These are phyloP conservation scores for Penicillium sp. DNA, from an alignment of 2,329 filamentous ascomycete genomes.

Conservation along the genomic window DNA sequence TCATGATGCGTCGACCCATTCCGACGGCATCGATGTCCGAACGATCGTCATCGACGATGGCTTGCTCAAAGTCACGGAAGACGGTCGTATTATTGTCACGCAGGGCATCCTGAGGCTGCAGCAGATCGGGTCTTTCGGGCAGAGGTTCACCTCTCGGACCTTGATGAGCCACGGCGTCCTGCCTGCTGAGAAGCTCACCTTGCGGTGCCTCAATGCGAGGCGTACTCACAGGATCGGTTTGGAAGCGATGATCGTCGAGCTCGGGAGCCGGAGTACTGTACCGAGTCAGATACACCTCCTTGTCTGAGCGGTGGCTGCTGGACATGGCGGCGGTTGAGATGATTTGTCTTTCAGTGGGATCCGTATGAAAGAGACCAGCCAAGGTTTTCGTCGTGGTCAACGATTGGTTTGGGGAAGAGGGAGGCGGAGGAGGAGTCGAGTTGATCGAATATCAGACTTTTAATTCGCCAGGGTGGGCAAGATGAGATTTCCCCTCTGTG, in stretches of 20 bases:
- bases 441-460: conserved; percentile 1
- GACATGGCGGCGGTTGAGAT: conserved; percentile 32
- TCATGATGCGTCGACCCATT: conserved; percentile 34
- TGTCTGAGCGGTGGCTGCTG: conserved; percentile 60
- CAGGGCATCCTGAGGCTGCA: conserved; percentile 45
- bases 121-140: conserved; percentile 43
- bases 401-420: background rate
- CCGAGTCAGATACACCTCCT: conserved; percentile 51
- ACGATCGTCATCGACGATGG: conserved; percentile 68
- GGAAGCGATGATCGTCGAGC: conserved; percentile 76
- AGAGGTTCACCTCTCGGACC: conserved; percentile 42
- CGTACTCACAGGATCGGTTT: conserved; percentile 37
- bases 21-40: conserved; percentile 32
- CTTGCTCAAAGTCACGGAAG: conserved; percentile 80
- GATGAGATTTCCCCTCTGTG: conserved; percentile 2
- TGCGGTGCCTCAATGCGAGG: conserved; percentile 27
- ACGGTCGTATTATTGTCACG: conserved; percentile 38
- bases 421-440: background rate
- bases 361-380: too few relatives aligned
- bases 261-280: conserved; percentile 60
- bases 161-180: conserved; percentile 40
- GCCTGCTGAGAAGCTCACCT: conserved; percentile 19
- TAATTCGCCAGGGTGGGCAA: conserved; percentile 16
- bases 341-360: background rate
- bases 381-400: too few relatives aligned